Conservation (phyloP, 2,329 filamentous ascomycete species). For the Huntiella savannae region DNA sequence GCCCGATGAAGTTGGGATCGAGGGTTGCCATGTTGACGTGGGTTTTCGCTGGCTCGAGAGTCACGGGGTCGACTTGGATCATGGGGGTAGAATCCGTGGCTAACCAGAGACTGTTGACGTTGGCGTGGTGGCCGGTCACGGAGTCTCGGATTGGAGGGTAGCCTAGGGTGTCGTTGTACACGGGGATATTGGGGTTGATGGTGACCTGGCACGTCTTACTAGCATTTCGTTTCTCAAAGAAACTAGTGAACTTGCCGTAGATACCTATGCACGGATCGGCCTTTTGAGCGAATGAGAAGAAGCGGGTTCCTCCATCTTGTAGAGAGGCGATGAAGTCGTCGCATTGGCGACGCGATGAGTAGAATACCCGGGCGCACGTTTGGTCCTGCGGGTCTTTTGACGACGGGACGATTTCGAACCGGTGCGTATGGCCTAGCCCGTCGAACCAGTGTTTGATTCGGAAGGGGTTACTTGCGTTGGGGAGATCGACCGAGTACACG, state of each 20-base stretch:
- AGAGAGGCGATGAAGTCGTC: conserved; percentile 44
- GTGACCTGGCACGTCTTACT: conserved; percentile 46
- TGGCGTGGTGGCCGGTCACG: conserved; percentile 19
- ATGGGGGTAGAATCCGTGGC: conserved; percentile 36
- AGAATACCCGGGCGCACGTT: conserved; percentile 30
- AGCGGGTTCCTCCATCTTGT: conserved; percentile 35
- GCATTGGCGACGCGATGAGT: conserved; percentile 51
- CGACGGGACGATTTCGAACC: conserved; percentile 44
- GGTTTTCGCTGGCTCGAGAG: conserved; percentile 50
- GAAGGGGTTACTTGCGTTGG: conserved; percentile 22
- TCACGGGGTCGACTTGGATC: conserved; percentile 47
- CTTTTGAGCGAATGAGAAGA: conserved; percentile 49
- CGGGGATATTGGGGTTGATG: conserved; percentile 44
- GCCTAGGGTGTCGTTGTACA: conserved; percentile 18
- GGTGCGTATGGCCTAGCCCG: conserved; percentile 51
- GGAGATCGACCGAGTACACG: conserved; percentile 34
- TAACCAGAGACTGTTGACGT: conserved; percentile 30
- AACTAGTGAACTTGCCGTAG: conserved; percentile 50
- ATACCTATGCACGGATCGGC: conserved; percentile 56
- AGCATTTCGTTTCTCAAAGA: conserved; percentile 26
- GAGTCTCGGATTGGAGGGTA: conserved; percentile 13
- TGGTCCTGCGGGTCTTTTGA: conserved; percentile 12
- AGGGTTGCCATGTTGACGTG: conserved; percentile 36
- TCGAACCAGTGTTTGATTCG: conserved; percentile 64
- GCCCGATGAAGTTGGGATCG: conserved; percentile 49